These are phyloP conservation scores for Corymbia calophylla DNA, from an alignment of 441 rosid species.

Conservation along the genomic window DNA sequence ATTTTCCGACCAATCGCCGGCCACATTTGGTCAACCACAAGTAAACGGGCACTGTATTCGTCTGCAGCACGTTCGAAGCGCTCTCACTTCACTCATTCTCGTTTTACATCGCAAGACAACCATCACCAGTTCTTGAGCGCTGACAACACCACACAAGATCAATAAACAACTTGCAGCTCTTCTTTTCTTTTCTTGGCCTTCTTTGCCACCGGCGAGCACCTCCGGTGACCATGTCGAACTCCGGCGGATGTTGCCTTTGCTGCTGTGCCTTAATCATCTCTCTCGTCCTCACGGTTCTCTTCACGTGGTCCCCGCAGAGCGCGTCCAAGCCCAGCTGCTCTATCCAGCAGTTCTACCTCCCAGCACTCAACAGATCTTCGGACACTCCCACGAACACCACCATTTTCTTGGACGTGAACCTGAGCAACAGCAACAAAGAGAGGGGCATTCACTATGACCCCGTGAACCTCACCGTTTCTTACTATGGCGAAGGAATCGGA, in stretches of 20 bases:
- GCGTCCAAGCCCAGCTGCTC: conserved; percentile 39
- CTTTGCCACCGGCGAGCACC: background rate
- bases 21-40: background rate
- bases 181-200: background rate
- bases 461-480: conserved; percentile 36
- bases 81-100: background rate
- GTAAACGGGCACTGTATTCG: background rate
- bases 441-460: conserved; percentile 56
- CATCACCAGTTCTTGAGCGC: background rate
- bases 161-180: background rate
- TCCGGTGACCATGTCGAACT: conserved; percentile 13
- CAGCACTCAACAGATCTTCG: conserved; percentile 40
- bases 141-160: background rate
- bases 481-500: background rate
- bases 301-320: conserved; percentile 61
- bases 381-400: conserved; percentile 15
- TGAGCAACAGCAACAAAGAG: conserved; percentile 54
- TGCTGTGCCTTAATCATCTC: conserved; percentile 47
- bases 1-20: background rate
- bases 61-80: background rate
- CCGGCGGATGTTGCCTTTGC: conserved; percentile 18
- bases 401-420: conserved; percentile 30
- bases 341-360: conserved; percentile 30
- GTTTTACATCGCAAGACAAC: background rate
- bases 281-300: conserved; percentile 49